Evolutionary conservation across 1,284 basidiomycete genomes (phyloP), one percentile per base, ranked within the genome.

Genomic region (Pseudomicrostroma phylloplanum): DNA sequence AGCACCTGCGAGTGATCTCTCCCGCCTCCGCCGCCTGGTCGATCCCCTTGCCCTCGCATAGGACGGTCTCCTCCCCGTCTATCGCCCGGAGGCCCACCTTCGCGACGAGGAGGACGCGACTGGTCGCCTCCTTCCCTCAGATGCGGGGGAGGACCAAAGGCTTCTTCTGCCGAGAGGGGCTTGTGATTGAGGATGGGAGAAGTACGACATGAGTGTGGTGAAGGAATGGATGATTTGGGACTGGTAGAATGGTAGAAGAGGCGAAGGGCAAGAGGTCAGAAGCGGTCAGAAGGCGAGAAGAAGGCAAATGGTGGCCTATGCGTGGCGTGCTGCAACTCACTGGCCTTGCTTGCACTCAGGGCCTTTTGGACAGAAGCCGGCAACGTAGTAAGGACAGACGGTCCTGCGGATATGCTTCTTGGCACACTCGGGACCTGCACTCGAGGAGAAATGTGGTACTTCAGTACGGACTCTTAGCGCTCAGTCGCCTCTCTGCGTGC

Each of bases 301-400:
- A n/a, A n/a, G n/a, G n/a, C n/a, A n/a, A 9, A 3, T 36, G 30
- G 30, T 36, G 30, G 30, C 4, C 43, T n/a, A 21, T 13, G 43
- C 43, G 21, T 21, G 17, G 43, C 15, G 43, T 21, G 46, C 1
- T n/a, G 13, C 42, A 4, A 68, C 70, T 66, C 61, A 70, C 68
- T 99, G 96, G 79, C 92, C 92, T 59, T 87, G 84, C 36, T 88
- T 84, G 81, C 96, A 98, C 51, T 92, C 88, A 41, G 89, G 86
- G 0, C 96, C 96, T 64, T 89, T 80, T n/a, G 92, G 92, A 80
- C 96, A 99, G 79, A 98, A 92, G 1, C 96, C 96, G 13, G 90
- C 90, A 36, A 96, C 80, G 81, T 96, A 99, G 25, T 88, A 82
- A 68, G 92, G 91, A 79, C 96, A 99, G 36, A 90, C 86, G 17